Conservation (phyloP, 331 rosid species). For the Rhamnella rubrinervis region DNA sequence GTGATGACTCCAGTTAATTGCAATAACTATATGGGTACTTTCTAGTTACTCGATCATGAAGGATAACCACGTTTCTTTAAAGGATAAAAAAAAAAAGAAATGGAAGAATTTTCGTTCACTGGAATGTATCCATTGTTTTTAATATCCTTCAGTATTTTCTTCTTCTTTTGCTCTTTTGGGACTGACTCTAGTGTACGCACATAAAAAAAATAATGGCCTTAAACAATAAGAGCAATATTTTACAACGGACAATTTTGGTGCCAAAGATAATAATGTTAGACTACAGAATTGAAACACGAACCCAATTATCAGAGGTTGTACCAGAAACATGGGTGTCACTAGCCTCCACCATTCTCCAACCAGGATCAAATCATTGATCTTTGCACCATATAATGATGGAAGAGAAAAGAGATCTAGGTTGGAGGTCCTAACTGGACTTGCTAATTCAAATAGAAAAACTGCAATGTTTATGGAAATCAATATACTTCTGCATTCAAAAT, state of each 20-base stretch:
- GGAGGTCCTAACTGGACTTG: conserved; percentile 78
- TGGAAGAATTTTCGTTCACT: background rate
- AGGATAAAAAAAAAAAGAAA: background rate
- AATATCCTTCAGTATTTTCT: background rate
- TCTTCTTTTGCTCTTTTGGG: background rate
- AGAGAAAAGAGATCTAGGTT: conserved; percentile 64
- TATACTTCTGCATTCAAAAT: conserved; percentile 62
- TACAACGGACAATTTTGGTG: background rate
- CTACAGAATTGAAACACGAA: conserved; percentile 68
- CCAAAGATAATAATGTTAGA: conserved; percentile 19
- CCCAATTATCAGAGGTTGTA: conserved; percentile 75
- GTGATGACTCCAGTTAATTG: background rate
- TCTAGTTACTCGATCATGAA: no score
- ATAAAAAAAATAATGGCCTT: background rate
- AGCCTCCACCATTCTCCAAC: conserved; percentile 99
- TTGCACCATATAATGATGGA: conserved; percentile 82
- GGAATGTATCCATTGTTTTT: background rate
- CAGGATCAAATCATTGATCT: conserved; percentile 76
- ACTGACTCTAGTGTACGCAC: background rate
- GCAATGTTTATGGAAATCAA: conserved; percentile 79
- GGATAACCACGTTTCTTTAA: background rate
- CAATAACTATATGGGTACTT: no score
- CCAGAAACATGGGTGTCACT: conserved; percentile 99
- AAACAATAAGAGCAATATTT: background rate
- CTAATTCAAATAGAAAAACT: conserved; percentile 85